Evolutionary conservation across 345 rosid genomes (phyloP).

Genomic region (Eucalyptus cloeziana): DNA sequence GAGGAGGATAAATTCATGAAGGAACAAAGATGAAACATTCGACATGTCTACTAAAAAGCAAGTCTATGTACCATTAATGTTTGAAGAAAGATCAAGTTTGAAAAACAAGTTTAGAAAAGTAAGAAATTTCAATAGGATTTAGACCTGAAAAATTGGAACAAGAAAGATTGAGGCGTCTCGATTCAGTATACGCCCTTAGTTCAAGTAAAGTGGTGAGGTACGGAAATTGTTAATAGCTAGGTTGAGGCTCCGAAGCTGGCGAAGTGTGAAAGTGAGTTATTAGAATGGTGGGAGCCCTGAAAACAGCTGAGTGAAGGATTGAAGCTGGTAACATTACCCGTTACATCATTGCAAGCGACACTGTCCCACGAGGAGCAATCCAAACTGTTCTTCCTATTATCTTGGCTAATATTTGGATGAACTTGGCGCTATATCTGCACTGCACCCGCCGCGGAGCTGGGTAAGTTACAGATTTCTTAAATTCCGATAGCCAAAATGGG

Average conservation of each 20-base stretch:
- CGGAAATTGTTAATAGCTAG: not conserved
- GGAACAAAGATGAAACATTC: not conserved
- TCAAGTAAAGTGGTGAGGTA: not conserved
- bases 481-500: not conserved
- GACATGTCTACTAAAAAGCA: not conserved
- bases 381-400: not conserved
- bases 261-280: not conserved
- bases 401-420: not conserved
- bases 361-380: not conserved
- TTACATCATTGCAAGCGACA: not conserved
- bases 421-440: not conserved
- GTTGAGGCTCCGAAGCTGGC: not conserved
- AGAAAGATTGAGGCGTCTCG: not conserved
- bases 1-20: not conserved
- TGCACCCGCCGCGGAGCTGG: not conserved
- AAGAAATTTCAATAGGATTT: not conserved
- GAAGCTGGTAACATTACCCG: not conserved
- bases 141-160: not conserved
- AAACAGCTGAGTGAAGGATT: not conserved
- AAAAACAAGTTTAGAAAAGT: not conserved
- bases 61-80: not conserved
- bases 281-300: not conserved
- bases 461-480: not conserved
- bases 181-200: not conserved
- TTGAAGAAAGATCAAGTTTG: not conserved